Evolutionary conservation across 2,329 filamentous ascomycete species (phyloP).

Genomic region (Aspergillus piperis): DNA sequence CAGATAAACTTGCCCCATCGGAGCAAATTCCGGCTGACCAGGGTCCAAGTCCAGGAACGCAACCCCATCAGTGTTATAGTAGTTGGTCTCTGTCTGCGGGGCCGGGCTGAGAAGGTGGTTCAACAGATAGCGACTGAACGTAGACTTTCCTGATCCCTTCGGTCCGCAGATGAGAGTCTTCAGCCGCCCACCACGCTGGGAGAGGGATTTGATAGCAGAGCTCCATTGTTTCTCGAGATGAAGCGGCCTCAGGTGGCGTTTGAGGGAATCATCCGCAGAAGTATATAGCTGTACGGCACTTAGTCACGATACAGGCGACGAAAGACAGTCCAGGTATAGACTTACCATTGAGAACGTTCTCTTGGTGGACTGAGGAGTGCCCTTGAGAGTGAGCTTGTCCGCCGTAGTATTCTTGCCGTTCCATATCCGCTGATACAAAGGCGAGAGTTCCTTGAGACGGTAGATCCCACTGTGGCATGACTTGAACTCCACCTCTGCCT

Average conservation of each 20-base stretch:
- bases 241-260: slow-evolving; percentile 44
- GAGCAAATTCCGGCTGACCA: slow-evolving; percentile 60
- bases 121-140: slow-evolving; percentile 56
- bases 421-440: slow-evolving; percentile 58
- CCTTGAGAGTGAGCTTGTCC: slow-evolving; percentile 36
- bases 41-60: slow-evolving; percentile 62
- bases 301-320: slow-evolving; percentile 19
- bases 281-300: slow-evolving; percentile 37
- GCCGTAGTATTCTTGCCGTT: slow-evolving; percentile 38
- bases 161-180: slow-evolving; percentile 56
- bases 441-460: slow-evolving; percentile 50
- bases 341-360: slow-evolving; percentile 47
- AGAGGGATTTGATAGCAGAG: slow-evolving; percentile 46
- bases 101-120: slow-evolving; percentile 55
- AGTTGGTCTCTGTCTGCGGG: slow-evolving; percentile 33
- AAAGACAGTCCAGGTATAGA: background rate
- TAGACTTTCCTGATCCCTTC: slow-evolving; percentile 62
- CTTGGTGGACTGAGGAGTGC: slow-evolving; percentile 26
- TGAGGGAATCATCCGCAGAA: slow-evolving; percentile 45
- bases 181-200: slow-evolving; percentile 40
- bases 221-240: slow-evolving; percentile 49
- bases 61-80: slow-evolving; percentile 43
- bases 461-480: slow-evolving; percentile 49
- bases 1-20: slow-evolving; percentile 61
- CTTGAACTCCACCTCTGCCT: slow-evolving; percentile 52